These are phyloP conservation scores for Macroventuria anomochaeta DNA, from an alignment of 2,329 filamentous ascomycete genomes.

Conservation along the genomic window DNA sequence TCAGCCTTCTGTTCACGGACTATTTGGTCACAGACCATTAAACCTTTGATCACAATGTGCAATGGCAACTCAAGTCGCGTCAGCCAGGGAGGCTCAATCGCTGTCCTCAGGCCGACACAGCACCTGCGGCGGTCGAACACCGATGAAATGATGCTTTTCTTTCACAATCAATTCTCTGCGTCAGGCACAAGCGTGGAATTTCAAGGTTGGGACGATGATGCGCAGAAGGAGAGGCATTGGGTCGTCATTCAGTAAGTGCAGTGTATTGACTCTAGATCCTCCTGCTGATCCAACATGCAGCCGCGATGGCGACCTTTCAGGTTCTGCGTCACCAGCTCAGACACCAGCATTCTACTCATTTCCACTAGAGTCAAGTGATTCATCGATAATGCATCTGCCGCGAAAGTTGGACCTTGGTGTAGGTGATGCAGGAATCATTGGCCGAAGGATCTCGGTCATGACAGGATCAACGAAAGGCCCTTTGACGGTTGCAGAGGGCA, in stretches of 20 bases:
- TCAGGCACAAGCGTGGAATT: slow-evolving; percentile 38
- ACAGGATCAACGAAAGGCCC: slow-evolving; percentile 27
- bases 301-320: slow-evolving; percentile 41
- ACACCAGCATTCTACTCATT: slow-evolving; percentile 37
- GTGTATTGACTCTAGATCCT: not conserved
- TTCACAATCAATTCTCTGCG: slow-evolving; percentile 34
- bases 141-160: slow-evolving; percentile 36
- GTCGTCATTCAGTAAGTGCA: slow-evolving; percentile 45
- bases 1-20: too few species aligned
- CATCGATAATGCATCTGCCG: slow-evolving; percentile 23
- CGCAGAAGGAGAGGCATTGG: slow-evolving; percentile 25
- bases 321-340: not conserved
- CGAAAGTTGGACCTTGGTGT: slow-evolving; percentile 40
- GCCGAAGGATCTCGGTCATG: slow-evolving; percentile 43
- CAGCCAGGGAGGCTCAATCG: slow-evolving; percentile 47
- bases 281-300: slow-evolving; percentile 17
- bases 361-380: slow-evolving; percentile 15
- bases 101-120: slow-evolving; percentile 35
- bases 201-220: slow-evolving; percentile 28
- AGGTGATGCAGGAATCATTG: slow-evolving; percentile 42
- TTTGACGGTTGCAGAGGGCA: slow-evolving; percentile 37
- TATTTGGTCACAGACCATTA: too few species aligned
- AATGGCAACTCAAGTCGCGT: slow-evolving; percentile 34
- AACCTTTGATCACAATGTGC: not conserved
- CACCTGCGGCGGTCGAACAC: slow-evolving; percentile 13